These are phyloP conservation scores for Hypoxylon sp. DNA, from an alignment of 2,329 filamentous ascomycete species.

Conservation along the genomic window DNA sequence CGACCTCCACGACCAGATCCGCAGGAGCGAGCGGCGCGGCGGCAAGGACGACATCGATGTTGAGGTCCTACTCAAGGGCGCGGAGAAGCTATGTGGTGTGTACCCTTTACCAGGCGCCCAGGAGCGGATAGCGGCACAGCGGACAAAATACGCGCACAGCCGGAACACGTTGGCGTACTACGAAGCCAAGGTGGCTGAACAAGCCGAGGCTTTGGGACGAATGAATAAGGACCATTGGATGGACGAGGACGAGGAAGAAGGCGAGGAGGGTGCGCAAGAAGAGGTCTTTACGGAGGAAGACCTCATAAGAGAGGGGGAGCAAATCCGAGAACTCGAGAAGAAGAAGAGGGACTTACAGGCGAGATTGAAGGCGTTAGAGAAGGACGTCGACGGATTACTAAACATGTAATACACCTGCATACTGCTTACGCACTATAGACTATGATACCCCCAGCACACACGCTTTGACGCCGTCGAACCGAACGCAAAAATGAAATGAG, in stretches of 20 bases:
- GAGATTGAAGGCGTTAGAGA: conserved; percentile 66
- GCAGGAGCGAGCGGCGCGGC: conserved; percentile 64
- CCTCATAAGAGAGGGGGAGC: conserved; percentile 75
- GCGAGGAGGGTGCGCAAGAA: conserved; percentile 52
- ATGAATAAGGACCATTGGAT: conserved; percentile 76
- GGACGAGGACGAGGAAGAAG: conserved; percentile 65
- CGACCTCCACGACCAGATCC: conserved; percentile 85
- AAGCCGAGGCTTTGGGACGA: conserved; percentile 77
- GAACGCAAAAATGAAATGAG: not conserved
- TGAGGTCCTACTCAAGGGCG: conserved; percentile 84
- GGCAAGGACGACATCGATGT: conserved; percentile 83
- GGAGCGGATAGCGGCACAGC: conserved; percentile 79
- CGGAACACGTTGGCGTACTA: conserved; percentile 82
- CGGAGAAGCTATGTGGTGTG: conserved; percentile 89
- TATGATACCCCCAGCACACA: conserved; percentile 34
- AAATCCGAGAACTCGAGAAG: conserved; percentile 67
- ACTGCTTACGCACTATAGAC: conserved; percentile 1
- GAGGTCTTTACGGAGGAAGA: conserved; percentile 75
- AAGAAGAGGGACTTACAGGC: conserved; percentile 69
- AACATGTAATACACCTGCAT: conserved; percentile 59
- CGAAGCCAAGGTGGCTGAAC: conserved; percentile 82
- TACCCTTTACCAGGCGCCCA: conserved; percentile 85
- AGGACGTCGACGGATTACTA: conserved; percentile 66
- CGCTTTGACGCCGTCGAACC: conserved; percentile 27
- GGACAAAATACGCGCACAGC: conserved; percentile 78